phyloP scores from a whole-genome alignment of 75 land plant genomes.

The Larix kaempferi region DNA sequence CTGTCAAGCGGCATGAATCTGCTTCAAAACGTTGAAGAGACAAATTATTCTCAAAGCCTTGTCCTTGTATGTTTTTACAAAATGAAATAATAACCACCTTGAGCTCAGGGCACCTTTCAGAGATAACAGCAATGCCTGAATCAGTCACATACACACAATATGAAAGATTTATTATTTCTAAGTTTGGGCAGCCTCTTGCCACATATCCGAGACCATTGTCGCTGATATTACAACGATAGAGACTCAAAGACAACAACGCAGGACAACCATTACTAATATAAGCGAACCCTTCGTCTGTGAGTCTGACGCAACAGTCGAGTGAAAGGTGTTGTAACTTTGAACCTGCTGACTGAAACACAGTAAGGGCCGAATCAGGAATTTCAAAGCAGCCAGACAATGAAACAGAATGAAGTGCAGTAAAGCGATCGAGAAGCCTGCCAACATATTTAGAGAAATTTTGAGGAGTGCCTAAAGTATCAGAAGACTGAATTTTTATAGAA shows the following conservation, averaged over 20 bases:
- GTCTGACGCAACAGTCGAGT: slow-evolving; percentile 48
- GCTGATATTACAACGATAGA: slow-evolving; percentile 44
- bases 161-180: slow-evolving; percentile 41
- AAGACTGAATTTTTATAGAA: slow-evolving; percentile 1
- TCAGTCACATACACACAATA: slow-evolving; percentile 39
- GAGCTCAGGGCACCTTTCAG: slow-evolving; percentile 22
- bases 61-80: slow-evolving; percentile 32
- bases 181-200: slow-evolving; percentile 19
- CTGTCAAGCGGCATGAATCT: slow-evolving; percentile 36
- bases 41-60: slow-evolving; percentile 34
- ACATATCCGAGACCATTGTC: slow-evolving; percentile 36
- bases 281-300: slow-evolving; percentile 38
- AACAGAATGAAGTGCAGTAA: slow-evolving; percentile 30
- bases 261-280: slow-evolving; percentile 22
- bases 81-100: slow-evolving; percentile 23
- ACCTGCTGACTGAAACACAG: slow-evolving; percentile 19
- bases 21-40: slow-evolving; percentile 43
- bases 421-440: slow-evolving; percentile 32
- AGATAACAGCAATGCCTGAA: slow-evolving; percentile 33
- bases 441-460: slow-evolving; percentile 13
- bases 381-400: slow-evolving; percentile 42
- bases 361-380: slow-evolving; percentile 40
- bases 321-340: slow-evolving; percentile 21
- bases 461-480: background rate
- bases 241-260: slow-evolving; percentile 26